phyloP scores from a whole-genome alignment of 306 rosid species.

The Quillaja saponaria region DNA sequence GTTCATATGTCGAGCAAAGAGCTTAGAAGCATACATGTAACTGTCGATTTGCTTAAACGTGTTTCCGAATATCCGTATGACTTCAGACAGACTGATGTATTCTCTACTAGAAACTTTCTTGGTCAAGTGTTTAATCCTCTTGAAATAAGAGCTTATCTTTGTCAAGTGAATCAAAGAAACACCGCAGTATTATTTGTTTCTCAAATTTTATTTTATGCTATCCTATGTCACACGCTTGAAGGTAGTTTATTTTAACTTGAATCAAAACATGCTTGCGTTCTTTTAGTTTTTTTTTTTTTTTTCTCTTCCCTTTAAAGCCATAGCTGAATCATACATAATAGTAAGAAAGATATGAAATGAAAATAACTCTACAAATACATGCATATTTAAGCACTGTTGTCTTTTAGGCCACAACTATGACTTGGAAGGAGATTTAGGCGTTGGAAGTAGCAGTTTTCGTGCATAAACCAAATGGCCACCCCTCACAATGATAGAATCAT shows the following conservation, averaged over 20 bases:
- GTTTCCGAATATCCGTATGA: slow-evolving; percentile 38
- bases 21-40: slow-evolving; percentile 48
- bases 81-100: slow-evolving; percentile 32
- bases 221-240: too few relatives aligned
- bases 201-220: too few relatives aligned
- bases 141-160: slow-evolving; percentile 26
- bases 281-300: too few relatives aligned
- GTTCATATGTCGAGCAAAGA: slow-evolving; percentile 92
- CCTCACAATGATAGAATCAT: slow-evolving; percentile 79
- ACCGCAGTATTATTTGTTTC: too few relatives aligned
- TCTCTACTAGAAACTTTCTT: slow-evolving; percentile 35
- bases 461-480: slow-evolving; percentile 95
- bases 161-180: background rate
- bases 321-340: too few relatives aligned
- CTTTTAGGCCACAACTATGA: slow-evolving; percentile 73
- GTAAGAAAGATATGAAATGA: background rate
- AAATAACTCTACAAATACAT: slow-evolving; percentile 11
- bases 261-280: too few relatives aligned
- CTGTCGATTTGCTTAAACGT: slow-evolving; percentile 31
- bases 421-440: slow-evolving; percentile 82
- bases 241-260: too few relatives aligned
- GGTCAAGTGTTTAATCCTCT: slow-evolving; percentile 36
- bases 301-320: too few relatives aligned
- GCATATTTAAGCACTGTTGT: slow-evolving; percentile 33
- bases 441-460: slow-evolving; percentile 90